Base-by-base conservation (phyloP, 1,139 yeast genomes). In the Zygosaccharomyces sapae region DNA sequence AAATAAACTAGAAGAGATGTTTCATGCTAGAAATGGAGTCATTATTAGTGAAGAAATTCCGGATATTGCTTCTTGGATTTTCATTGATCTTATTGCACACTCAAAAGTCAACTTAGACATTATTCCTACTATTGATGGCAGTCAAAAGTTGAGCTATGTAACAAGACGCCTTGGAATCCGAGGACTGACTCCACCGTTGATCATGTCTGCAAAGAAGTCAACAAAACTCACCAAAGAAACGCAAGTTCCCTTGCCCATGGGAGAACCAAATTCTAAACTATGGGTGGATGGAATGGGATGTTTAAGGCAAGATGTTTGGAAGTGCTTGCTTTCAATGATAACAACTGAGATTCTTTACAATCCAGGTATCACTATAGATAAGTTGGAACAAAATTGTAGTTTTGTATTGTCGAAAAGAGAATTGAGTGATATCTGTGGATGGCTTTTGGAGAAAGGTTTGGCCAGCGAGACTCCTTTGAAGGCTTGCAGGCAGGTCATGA, bases 201-300 rank as follows among this genome's bases (percentile, higher is more conserved):
- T 62, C 20, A 22, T 58, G 9, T 43, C 51, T n/a, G 33, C 39
- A 2, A 39, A 27, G 3, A 45, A 41, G 7, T 20, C 27, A 8
- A 37, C 38, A 4, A 37, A 30, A n/a, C 20, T 49, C 8, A 36
- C 49, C 8, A 43, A 45, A 1, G 27, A 43, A 1, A 44, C 33
- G 8, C 34, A 41, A 2, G 52, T 54, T 5, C 51, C 59, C 3
- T 48, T 84, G 1, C 85, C 90, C 0, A 62, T 73, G 2, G 84
- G 81, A 0, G 67, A 71, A 25, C 80, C 92, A 1, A 82, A 88
- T 49, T 76, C 85, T 0, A 77, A 77, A 43, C 66, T 86, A 7
- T 88, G 96, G 96, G 71, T 86, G 8, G 86, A 83, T 55, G 65
- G 83, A 30, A 65, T 72, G 37, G 94, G 95, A 1, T 66, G 72